phyloP scores from a whole-genome alignment of 495 filamentous ascomycete species.

The Hyaloscypha finlandica region DNA sequence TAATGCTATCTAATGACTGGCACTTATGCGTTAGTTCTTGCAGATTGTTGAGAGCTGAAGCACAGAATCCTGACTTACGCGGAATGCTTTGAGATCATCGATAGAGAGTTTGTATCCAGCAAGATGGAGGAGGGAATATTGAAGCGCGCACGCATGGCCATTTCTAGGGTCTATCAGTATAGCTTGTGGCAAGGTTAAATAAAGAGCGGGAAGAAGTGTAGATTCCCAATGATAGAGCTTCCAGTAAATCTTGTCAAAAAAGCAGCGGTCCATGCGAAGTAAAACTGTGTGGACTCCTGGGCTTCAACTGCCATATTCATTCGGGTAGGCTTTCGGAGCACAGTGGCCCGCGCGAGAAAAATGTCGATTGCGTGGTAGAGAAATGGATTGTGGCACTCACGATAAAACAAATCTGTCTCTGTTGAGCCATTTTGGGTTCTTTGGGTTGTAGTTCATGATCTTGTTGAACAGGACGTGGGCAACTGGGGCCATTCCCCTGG shows the following conservation, averaged over 20 bases:
- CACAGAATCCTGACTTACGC: constrained; percentile 59
- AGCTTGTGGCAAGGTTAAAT: constrained; percentile 1
- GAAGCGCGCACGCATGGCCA: constrained; percentile 98
- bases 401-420: constrained; percentile 98
- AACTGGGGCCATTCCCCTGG: constrained; percentile 77
- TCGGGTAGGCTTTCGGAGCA: not conserved
- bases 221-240: not conserved
- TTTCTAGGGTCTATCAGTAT: constrained; percentile 59
- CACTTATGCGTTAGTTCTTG: not conserved
- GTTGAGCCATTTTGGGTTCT: constrained; percentile 96
- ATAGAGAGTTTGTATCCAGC: constrained; percentile 85
- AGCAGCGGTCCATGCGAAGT: not conserved
- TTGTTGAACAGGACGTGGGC: constrained; percentile 98
- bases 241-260: not conserved
- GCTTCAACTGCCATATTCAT: not conserved
- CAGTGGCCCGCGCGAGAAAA: not conserved
- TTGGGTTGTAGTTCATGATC: constrained; percentile 99
- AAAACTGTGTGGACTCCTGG: not conserved
- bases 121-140: constrained; percentile 96
- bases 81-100: constrained; percentile 93
- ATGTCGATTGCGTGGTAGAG: not conserved
- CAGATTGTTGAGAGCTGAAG: not conserved
- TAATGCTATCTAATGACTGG: constrained; percentile 75
- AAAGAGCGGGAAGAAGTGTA: not conserved
- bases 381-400: constrained; percentile 57